Base-by-base conservation (phyloP, 2,329 filamentous ascomycete genomes). In the Elsinoe fawcettii region DNA sequence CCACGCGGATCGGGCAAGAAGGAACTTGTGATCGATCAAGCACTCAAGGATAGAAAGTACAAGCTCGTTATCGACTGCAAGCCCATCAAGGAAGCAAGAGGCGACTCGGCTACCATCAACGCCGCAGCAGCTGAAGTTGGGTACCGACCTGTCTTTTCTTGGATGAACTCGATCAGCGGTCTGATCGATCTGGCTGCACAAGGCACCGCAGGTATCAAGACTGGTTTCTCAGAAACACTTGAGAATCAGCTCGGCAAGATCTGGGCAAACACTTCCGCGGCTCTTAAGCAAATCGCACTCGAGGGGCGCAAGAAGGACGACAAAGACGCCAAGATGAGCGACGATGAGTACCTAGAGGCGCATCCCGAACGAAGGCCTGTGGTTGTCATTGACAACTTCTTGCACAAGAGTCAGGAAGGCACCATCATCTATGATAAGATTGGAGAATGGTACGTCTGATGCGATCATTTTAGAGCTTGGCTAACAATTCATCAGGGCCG, bases 101-200 rank as follows among this genome's bases (percentile, higher is more conserved):
- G 93, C 4, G 93, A 99, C 67, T 85, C 85, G 6, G 83, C 85
- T 2, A 96, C 88, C 0, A 96, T 99, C 65, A 83, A 83, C 60
- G 84, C 86, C 39, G 84, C 93, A 5, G 93, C 92, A 0, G 74
- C 77, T 1, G 83, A 91, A 62, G 91, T 97, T 51, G 92, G 93
- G 7, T 97, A 96, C 68, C 80, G 88, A 7, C 93, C 93, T 0
- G 84, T 99, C 0, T 99, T 99, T 70, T 95, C 89, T 0, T 97
- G 91, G 88, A 87, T 95, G 73, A 96, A 97, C 71, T 96, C 85
- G 66, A 83, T 97, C 63, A 95, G 88, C 72, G 95, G 90, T 69
- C 82, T 96, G 73, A 78, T 96, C 62, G 93, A 97, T 65, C 80
- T 97, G 36, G 93, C 92, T 20, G 89, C 93, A 1, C 92, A 96